Conservation (phyloP, 331 rosid species). For the Rhamnella rubrinervis region DNA sequence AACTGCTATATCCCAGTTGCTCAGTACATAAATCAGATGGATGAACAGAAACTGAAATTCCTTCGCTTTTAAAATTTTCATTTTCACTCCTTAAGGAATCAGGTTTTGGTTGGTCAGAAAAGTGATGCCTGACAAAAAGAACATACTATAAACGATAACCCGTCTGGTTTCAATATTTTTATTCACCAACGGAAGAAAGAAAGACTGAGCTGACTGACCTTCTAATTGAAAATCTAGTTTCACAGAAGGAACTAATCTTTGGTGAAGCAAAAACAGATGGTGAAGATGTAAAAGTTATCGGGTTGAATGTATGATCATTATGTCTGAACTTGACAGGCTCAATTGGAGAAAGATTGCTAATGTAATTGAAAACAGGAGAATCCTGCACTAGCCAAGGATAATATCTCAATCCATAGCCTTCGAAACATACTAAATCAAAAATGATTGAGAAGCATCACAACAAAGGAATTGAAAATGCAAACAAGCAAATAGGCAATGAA, state of each 20-base stretch:
- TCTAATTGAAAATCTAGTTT: conserved; percentile 23
- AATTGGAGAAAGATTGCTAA: conserved; percentile 43
- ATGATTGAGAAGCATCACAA: neutral
- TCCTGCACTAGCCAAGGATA: conserved; percentile 17
- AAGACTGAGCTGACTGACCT: conserved; percentile 9
- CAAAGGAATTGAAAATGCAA: neutral
- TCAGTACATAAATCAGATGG: neutral
- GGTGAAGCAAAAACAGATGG: conserved; percentile 45
- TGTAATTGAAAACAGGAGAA: conserved; percentile 51
- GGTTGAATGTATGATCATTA: conserved; percentile 32
- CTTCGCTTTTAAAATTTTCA: neutral
- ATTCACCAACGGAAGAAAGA: neutral
- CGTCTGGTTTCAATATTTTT: neutral
- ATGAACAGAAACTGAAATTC: conserved; percentile 11
- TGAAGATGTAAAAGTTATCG: conserved; percentile 27
- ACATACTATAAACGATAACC: neutral
- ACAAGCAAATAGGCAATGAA: neutral
- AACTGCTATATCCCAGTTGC: conserved; percentile 2
- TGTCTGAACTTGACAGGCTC: conserved; percentile 30
- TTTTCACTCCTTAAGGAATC: conserved; percentile 12
- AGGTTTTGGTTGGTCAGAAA: conserved; percentile 3
- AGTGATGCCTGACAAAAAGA: conserved; percentile 25
- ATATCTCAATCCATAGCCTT: neutral
- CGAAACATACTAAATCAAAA: neutral
- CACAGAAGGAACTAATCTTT: conserved; percentile 20